phyloP scores from a whole-genome alignment of 768 basidiomycete species.

The Lactarius vividus region DNA sequence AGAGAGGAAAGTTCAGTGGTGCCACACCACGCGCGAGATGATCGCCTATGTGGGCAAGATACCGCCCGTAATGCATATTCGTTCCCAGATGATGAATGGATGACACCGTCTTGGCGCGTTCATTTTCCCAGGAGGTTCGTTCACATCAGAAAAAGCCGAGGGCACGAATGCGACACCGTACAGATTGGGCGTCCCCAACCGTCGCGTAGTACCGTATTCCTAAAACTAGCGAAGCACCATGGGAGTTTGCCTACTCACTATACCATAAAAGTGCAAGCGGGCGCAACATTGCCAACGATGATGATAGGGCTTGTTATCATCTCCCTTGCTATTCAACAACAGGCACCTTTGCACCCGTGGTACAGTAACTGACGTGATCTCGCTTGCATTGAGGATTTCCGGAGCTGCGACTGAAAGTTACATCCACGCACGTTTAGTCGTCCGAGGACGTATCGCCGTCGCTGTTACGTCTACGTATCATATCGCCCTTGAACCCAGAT shows the following conservation, averaged over 20 bases:
- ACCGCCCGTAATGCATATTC: background rate
- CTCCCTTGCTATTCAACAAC: background rate
- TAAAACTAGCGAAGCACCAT: background rate
- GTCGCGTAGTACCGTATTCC: background rate
- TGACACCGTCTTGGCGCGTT: background rate
- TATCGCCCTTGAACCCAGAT: background rate
- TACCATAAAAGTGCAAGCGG: slow-evolving; percentile 12
- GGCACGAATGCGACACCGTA: background rate
- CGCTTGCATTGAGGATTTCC: background rate
- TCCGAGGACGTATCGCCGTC: background rate
- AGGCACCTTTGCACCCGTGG: background rate
- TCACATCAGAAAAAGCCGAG: background rate
- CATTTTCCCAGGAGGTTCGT: background rate
- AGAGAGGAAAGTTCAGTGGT: background rate
- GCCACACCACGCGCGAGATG: background rate
- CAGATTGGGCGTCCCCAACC: background rate
- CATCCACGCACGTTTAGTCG: background rate
- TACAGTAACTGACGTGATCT: background rate
- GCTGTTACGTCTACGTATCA: background rate
- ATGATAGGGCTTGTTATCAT: background rate
- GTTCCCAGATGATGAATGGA: background rate
- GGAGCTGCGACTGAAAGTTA: background rate
- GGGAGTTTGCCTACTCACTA: background rate
- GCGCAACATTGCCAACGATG: background rate
- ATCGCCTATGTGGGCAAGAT: background rate